Evolutionary conservation across 306 rosid species (phyloP), one percentile per base, ranked within the genome.

Genomic region (Astragalus glycyphyllos): DNA sequence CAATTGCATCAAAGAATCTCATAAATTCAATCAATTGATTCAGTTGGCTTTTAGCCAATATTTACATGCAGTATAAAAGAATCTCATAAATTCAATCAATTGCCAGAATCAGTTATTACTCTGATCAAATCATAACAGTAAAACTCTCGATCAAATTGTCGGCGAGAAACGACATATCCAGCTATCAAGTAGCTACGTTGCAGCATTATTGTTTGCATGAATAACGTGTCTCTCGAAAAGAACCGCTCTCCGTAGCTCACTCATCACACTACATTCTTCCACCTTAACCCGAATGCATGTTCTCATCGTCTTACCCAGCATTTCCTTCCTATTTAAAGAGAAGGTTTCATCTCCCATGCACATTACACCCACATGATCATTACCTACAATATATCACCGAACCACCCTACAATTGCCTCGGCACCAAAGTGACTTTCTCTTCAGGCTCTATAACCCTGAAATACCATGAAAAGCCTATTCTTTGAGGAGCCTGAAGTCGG

Each of bases 391-490:
- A 34, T 71, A 59, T 17, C 68, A 68, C 50, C 58, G 13, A 29
- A 44, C 68, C 62, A 37, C 51, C 84, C 77, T 44, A 16, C 68
- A 69, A 55, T 63, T 65, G 20, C 75, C 75, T 72, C 63, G 20
- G 61, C 53, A 65, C 62, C 59, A 47, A 11, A 65, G 83, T 32
- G 50, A 61, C 84, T 61, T 50, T 79, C 68, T 76, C 73, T 64
- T 81, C 75, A 69, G 76, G 76, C 69, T 69, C 61, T 35, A 72
- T 68, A 44, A 60, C 70, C 59, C 46, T 48, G 60, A 53, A 40
- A 29, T n/a, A 67, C 68, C 66, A 85, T 83, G 87, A 83, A 77
- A 80, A 80, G 34, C 78, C 71, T 83, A 74, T 40, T 83, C 51
- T 55, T 80, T 69, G 79, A 83, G 58, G 76, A 80, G 77, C 78